phyloP scores from a whole-genome alignment of 1,139 yeast species.

The Geotrichum australiense region DNA sequence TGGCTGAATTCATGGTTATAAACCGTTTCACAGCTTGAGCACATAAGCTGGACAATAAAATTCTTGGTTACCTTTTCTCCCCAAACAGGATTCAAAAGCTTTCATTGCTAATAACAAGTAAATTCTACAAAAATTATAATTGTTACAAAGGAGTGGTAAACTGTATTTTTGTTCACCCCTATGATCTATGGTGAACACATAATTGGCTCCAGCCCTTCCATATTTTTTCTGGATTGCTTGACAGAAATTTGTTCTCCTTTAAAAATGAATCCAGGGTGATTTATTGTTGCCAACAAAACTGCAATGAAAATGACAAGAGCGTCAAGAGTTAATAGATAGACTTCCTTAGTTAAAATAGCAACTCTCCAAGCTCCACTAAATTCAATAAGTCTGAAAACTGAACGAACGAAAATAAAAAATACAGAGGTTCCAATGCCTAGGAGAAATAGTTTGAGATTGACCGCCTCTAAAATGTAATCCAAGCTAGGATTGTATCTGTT shows the following conservation, averaged over 20 bases:
- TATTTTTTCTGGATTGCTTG: no score
- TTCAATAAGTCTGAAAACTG: conserved; percentile 74
- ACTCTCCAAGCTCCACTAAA: conserved; percentile 72
- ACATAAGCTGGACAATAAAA: no score
- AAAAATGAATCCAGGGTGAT: conserved; percentile 51
- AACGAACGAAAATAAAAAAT: conserved; percentile 56
- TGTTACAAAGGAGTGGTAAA: no score
- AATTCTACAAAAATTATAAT: no score
- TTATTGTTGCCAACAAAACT: conserved; percentile 40
- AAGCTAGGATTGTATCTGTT: conserved; percentile 25
- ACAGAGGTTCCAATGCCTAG: conserved; percentile 27
- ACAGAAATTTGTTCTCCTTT: conserved; percentile 10
- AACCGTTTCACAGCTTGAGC: no score
- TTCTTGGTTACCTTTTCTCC: no score
- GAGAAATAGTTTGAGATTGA: conserved; percentile 36
- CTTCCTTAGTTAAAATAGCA: conserved; percentile 58
- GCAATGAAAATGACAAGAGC: conserved; percentile 59
- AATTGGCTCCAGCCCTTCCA: no score
- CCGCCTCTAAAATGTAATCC: conserved; percentile 36
- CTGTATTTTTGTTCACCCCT: no score
- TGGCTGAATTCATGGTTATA: no score
- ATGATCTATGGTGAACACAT: no score
- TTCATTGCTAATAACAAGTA: no score
- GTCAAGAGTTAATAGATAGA: conserved; percentile 68
- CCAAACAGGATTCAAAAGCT: no score